phyloP scores from a whole-genome alignment of 768 basidiomycete species.

The Pisolithus marmoratus region DNA sequence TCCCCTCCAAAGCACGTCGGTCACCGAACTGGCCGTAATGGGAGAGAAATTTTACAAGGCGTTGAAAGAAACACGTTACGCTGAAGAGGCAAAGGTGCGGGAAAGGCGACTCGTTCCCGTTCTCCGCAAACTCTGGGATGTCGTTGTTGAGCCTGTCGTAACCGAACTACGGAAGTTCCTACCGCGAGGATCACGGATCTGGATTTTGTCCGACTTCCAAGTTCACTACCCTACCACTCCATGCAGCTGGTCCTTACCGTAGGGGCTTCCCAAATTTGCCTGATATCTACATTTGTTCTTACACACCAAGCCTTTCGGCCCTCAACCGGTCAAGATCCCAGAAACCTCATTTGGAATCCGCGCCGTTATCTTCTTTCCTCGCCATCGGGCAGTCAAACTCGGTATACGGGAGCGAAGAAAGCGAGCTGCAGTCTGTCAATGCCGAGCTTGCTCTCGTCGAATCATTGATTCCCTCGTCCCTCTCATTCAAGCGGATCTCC shows the following conservation, averaged over 20 bases:
- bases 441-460: no score
- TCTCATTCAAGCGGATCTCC: constrained; percentile 9
- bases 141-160: background rate
- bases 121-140: no score
- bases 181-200: constrained; percentile 21
- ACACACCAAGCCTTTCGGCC: constrained; percentile 28
- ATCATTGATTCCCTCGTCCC: background rate
- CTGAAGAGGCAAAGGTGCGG: no score
- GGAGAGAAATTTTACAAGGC: no score
- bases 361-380: no score
- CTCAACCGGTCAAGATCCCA: constrained; percentile 18
- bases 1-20: constrained; percentile 12
- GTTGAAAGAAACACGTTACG: no score
- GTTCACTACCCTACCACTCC: constrained; percentile 26
- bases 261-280: constrained; percentile 6
- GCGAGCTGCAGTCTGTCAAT: no score
- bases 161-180: constrained; percentile 9
- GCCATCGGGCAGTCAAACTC: no score
- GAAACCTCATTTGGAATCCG: no score
- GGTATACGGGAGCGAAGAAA: no score
- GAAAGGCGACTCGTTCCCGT: no score
- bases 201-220: constrained; percentile 32
- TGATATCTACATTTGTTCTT: constrained; percentile 26
- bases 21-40: constrained; percentile 1
- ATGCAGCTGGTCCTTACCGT: constrained; percentile 27